Conservation (phyloP, 345 rosid genomes). For the Populus tremula region DNA sequence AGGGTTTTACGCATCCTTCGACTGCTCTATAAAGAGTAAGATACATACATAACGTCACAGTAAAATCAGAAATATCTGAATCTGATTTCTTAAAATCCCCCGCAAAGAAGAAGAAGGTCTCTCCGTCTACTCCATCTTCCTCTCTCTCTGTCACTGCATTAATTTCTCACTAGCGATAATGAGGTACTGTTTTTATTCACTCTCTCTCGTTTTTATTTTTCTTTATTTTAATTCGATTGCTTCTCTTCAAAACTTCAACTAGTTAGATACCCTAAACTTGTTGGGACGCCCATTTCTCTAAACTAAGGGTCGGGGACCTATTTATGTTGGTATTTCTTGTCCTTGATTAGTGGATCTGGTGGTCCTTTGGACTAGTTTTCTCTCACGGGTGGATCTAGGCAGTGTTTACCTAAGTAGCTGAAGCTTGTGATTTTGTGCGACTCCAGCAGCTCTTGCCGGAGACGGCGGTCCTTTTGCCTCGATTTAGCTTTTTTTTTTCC, state of each 20-base stretch:
- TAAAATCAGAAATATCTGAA: not conserved
- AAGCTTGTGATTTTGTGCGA: not conserved
- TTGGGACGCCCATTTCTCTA: not conserved
- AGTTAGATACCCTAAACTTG: not conserved
- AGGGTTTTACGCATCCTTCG: not conserved
- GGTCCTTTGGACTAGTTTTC: not conserved
- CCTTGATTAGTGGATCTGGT: not conserved
- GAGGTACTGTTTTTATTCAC: not conserved
- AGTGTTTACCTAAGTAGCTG: not conserved
- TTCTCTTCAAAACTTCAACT: not conserved
- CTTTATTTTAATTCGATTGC: not conserved
- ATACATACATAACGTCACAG: not conserved
- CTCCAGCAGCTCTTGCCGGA: not conserved
- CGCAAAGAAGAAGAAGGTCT: not conserved
- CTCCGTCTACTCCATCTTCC: not conserved
- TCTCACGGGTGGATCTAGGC: too few species aligned
- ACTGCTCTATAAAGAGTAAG: not conserved
- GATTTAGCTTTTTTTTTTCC: not conserved
- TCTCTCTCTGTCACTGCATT: not conserved
- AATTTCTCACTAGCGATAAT: not conserved
- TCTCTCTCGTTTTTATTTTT: too few species aligned
- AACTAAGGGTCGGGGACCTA: not conserved
- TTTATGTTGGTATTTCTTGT: not conserved
- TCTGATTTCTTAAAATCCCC: not conserved
- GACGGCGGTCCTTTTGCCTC: not conserved